Percentiles rank a stretch among this genome's conserved stretches.
phyloP scores from a whole-genome alignment of 768 basidiomycete genomes.

The Cytidiella melzeri region DNA sequence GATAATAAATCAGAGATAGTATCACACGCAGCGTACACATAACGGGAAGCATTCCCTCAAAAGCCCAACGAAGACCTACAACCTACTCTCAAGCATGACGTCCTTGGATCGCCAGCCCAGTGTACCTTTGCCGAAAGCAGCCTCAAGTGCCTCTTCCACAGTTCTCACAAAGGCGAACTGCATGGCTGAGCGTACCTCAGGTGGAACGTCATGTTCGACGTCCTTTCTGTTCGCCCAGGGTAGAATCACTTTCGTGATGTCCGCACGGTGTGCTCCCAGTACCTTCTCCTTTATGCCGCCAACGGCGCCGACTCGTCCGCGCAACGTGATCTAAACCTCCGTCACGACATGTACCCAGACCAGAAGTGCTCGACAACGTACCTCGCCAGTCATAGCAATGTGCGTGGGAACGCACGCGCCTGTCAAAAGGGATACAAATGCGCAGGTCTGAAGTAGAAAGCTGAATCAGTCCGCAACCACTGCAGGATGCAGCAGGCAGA shows the following conservation, averaged over 20 bases:
- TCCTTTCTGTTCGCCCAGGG: conserved; percentile 84
- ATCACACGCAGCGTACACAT: too few relatives aligned
- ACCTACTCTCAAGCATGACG: conserved; percentile 9
- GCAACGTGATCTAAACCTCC: conserved; percentile 59
- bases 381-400: conserved; percentile 90
- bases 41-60: too few relatives aligned
- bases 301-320: conserved; percentile 76
- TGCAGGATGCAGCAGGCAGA: conserved; percentile 3
- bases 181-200: conserved; percentile 67
- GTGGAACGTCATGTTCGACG: conserved; percentile 78
- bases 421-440: conserved; percentile 79
- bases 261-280: conserved; percentile 83
- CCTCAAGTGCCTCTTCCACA: conserved; percentile 75
- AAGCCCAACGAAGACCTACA: too few relatives aligned
- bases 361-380: conserved; percentile 20
- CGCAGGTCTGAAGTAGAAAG: conserved; percentile 50
- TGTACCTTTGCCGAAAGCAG: conserved; percentile 69
- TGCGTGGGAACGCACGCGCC: conserved; percentile 66
- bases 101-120: conserved; percentile 44
- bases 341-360: neutral
- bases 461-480: too few relatives aligned
- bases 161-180: conserved; percentile 78
- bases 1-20: too few relatives aligned
- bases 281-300: conserved; percentile 93
- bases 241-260: conserved; percentile 76